A percentile compares a stretch with the other conserved stretches of the same genome.
Conservation (phyloP, 768 basidiomycete genomes). For the Cystofilobasidium ferigula region DNA sequence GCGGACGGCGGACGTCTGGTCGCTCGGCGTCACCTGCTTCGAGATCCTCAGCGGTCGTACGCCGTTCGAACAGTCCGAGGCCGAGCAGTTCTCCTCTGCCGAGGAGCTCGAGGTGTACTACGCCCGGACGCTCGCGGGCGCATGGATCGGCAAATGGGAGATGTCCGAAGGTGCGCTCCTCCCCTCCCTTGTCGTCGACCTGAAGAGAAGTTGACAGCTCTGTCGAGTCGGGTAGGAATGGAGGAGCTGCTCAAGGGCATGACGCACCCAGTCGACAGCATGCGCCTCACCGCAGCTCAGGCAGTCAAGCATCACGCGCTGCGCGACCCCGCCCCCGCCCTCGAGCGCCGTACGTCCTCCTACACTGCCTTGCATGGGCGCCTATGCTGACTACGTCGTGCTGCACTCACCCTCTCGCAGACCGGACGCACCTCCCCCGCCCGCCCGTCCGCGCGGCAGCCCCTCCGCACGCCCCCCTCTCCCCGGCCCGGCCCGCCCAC, state of each 20-base stretch:
- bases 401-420: background rate
- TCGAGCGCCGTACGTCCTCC: background rate
- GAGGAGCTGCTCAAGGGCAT: slow-evolving; percentile 19
- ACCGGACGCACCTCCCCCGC: background rate
- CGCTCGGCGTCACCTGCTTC: slow-evolving; percentile 64
- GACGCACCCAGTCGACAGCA: slow-evolving; percentile 14
- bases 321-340: background rate
- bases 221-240: background rate
- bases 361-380: too few relatives aligned
- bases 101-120: slow-evolving; percentile 80
- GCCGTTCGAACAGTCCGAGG: slow-evolving; percentile 58
- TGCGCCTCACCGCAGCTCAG: background rate
- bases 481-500: background rate
- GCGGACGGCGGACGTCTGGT: slow-evolving; percentile 60
- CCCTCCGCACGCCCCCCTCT: background rate
- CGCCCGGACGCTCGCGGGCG: slow-evolving; percentile 62
- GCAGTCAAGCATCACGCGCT: slow-evolving; percentile 12
- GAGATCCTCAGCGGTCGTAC: slow-evolving; percentile 87
- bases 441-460: background rate
- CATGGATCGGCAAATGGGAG: slow-evolving; percentile 74
- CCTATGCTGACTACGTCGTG: too few relatives aligned
- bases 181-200: background rate
- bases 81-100: slow-evolving; percentile 64
- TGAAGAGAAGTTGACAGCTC: background rate
- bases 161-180: slow-evolving; percentile 47